Conservation (phyloP, 352 stramenopile species). For the Phytophthora hibernalis region DNA sequence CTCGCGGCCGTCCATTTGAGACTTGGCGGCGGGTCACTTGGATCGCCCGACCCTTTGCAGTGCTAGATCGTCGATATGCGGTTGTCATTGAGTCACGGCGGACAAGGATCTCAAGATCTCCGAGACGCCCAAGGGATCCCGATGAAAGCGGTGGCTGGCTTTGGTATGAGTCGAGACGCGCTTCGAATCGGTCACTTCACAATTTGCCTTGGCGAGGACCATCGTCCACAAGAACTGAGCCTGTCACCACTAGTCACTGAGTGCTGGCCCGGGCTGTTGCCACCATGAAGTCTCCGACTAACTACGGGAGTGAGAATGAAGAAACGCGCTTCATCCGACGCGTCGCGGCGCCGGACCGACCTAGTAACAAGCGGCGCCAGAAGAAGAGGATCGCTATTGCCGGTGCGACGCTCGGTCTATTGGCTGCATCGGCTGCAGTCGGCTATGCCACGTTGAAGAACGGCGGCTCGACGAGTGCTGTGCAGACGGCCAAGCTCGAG, state of each 20-base stretch:
- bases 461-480: constrained; percentile 3
- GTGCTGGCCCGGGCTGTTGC: constrained; percentile 15
- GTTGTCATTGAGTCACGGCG: constrained; percentile 2
- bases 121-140: background rate
- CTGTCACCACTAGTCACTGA: constrained; percentile 28
- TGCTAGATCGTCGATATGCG: constrained; percentile 30
- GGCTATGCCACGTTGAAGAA: constrained; percentile 50
- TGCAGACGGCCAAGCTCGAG: constrained; percentile 22
- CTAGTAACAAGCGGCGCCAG: constrained; percentile 47
- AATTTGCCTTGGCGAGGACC: constrained; percentile 23
- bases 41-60: constrained; percentile 24
- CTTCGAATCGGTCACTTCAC: constrained; percentile 26
- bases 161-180: constrained; percentile 5
- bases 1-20: constrained; percentile 24
- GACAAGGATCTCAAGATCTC: constrained; percentile 8
- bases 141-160: constrained; percentile 8
- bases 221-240: constrained; percentile 11
- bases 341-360: constrained; percentile 56
- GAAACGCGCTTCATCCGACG: constrained; percentile 67
- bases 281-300: constrained; percentile 68
- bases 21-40: constrained; percentile 1
- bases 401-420: constrained; percentile 50
- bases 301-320: constrained; percentile 72
- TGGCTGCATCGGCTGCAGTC: constrained; percentile 51
- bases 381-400: constrained; percentile 60